Conservation (phyloP, 768 basidiomycete genomes). For the Roridomyces roridus region DNA sequence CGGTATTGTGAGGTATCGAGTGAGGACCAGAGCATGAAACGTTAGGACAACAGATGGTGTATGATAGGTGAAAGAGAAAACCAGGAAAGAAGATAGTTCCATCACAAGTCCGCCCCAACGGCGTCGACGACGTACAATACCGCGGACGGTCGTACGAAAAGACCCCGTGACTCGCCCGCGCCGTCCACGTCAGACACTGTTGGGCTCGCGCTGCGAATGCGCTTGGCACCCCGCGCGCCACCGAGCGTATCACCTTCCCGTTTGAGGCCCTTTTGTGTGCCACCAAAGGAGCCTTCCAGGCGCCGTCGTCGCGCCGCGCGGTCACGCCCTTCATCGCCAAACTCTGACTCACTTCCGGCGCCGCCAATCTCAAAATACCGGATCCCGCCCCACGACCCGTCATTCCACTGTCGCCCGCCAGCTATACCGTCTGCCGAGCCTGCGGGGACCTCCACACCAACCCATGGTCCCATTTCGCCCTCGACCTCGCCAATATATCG, state of each 20-base stretch:
- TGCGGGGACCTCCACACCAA: conserved; percentile 88
- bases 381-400: conserved; percentile 82
- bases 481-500: conserved; percentile 88
- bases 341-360: conserved; percentile 67
- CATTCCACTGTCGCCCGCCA: conserved; percentile 83
- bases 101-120: conserved; percentile 67
- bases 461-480: conserved; percentile 86
- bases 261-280: conserved; percentile 33
- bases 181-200: conserved; percentile 59
- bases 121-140: conserved; percentile 89
- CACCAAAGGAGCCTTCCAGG: conserved; percentile 38
- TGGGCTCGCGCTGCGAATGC: conserved; percentile 76
- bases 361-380: conserved; percentile 82
- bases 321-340: conserved; percentile 51
- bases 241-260: conserved; percentile 52
- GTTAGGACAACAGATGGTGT: conserved; percentile 7
- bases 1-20: conserved; percentile 20
- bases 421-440: conserved; percentile 32
- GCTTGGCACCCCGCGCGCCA: conserved; percentile 64
- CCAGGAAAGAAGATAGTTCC: background rate
- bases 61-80: conserved; percentile 10
- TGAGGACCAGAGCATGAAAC: conserved; percentile 2
- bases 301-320: conserved; percentile 53
- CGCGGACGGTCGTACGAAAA: conserved; percentile 87
- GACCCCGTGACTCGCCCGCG: conserved; percentile 66